Evolutionary conservation across 2,329 filamentous ascomycete species (phyloP), one percentile per base, ranked within the genome.

Genomic region (Colletotrichum destructivum): DNA sequence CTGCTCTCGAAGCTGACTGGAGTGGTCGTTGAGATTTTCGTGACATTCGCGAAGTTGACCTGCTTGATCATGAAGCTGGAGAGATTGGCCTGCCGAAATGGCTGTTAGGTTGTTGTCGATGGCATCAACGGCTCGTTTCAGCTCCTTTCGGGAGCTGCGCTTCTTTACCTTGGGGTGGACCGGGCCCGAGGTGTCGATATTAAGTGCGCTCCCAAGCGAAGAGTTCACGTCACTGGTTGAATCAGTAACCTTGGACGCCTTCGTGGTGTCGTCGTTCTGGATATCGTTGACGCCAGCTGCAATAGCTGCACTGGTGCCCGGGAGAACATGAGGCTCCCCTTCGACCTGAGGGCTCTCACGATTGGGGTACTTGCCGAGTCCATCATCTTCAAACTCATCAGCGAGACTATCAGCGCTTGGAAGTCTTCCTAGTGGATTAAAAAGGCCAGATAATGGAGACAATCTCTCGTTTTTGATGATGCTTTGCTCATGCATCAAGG

Each of bases 21-120:
- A 38, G 31, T 51, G n/a, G n/a, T 26, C 35, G 9, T 51, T 35
- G 15, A 52, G 31, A 2, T n/a, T 51, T 23, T 51, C 31, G 15
- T 31, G 38, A 7, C 18, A 9, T 15, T 21, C 18, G 15, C 35
- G 31, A 11, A 62, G 13, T 23, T n/a, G 60, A 21, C 15, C n/a
- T 18, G n/a, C 46, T 51, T 62, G 46, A 13, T 62, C 59, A 15
- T 23, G 44, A 16, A 51, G 46, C 21, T 62, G n/a, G 7, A 38
- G 4, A 26, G 59, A 23, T 18, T 49, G 26, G 4, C 21, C 35
- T 6, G 26, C 26, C 18, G 59, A 40, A 13, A 51, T 21, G 18
- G 9, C 44, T 21, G 31, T 21, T 31, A 62, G 46, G 4, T 9
- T 51, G 7, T 52, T 62, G 60, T 4, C 31, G 13, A 57, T n/a